Conservation (phyloP, 1,139 yeast species). For the Pichia sp. region DNA sequence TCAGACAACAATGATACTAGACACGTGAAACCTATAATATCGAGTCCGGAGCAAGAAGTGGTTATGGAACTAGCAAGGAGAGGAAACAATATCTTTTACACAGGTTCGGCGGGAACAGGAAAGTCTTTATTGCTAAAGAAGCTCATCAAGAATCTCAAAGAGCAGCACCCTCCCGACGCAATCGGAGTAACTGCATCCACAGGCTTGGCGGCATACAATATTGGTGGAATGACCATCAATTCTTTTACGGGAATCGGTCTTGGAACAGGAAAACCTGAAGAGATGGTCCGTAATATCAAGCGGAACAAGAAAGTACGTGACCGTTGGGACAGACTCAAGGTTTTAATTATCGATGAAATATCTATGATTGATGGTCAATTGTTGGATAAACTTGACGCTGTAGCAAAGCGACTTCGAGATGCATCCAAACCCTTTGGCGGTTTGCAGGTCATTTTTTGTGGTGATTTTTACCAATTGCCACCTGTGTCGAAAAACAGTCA, state of each 20-base stretch:
- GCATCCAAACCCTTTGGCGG: constrained; percentile 74
- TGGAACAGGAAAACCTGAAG: constrained; percentile 46
- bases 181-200: constrained; percentile 91
- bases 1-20: constrained; percentile 7
- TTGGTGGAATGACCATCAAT: constrained; percentile 84
- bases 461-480: constrained; percentile 88
- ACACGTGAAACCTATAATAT: constrained; percentile 35
- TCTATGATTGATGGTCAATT: constrained; percentile 83
- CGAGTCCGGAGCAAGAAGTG: constrained; percentile 65
- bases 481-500: constrained; percentile 54
- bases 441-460: constrained; percentile 76
- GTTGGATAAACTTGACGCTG: constrained; percentile 61
- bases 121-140: constrained; percentile 73
- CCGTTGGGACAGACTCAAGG: constrained; percentile 63
- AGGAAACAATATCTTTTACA: constrained; percentile 67
- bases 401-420: constrained; percentile 56
- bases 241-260: constrained; percentile 85
- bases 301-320: constrained; percentile 47
- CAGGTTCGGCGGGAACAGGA: constrained; percentile 98
- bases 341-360: constrained; percentile 76
- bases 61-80: constrained; percentile 64
- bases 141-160: constrained; percentile 57
- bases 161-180: constrained; percentile 37
- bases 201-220: constrained; percentile 87
- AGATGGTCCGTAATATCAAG: constrained; percentile 51